A percentile compares a stretch with the other conserved stretches of the same genome.
Evolutionary conservation across 2,329 filamentous ascomycete species (phyloP).

Genomic region (Claviceps purpurea): DNA sequence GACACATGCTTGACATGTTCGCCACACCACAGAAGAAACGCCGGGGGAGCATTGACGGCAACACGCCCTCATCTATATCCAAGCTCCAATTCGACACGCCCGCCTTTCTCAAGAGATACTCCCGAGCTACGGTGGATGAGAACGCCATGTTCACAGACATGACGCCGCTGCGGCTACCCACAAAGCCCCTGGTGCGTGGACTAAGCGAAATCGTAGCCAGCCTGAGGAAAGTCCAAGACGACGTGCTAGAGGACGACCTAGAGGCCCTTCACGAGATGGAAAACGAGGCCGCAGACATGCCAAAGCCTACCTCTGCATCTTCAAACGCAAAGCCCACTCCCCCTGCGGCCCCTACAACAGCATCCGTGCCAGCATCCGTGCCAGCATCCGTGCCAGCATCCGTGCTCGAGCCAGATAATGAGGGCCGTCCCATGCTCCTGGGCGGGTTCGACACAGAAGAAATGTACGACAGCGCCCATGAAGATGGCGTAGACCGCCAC

Average conservation of each 20-base stretch:
- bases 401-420: slow-evolving; percentile 25
- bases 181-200: slow-evolving; percentile 51
- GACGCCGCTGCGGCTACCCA: slow-evolving; percentile 38
- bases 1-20: slow-evolving; percentile 48
- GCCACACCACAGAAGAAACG: slow-evolving; percentile 48
- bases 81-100: slow-evolving; percentile 55
- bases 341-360: background rate
- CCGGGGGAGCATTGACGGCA: slow-evolving; percentile 24
- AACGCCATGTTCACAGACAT: slow-evolving; percentile 35
- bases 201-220: slow-evolving; percentile 63
- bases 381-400: background rate
- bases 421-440: slow-evolving; percentile 30
- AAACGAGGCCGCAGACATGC: slow-evolving; percentile 22
- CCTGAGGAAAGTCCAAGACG: slow-evolving; percentile 56
- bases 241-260: slow-evolving; percentile 57
- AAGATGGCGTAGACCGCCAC: slow-evolving; percentile 39
- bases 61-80: slow-evolving; percentile 37
- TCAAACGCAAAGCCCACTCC: slow-evolving; percentile 18
- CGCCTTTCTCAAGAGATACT: slow-evolving; percentile 46
- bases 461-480: slow-evolving; percentile 39
- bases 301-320: slow-evolving; percentile 11
- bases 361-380: background rate
- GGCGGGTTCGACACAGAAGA: slow-evolving; percentile 53
- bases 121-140: slow-evolving; percentile 41
- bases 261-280: slow-evolving; percentile 64